A percentile compares a stretch with the other conserved stretches of the same genome.
phyloP scores from a whole-genome alignment of 2,329 filamentous ascomycete genomes.

The Aspergillus awamori region DNA sequence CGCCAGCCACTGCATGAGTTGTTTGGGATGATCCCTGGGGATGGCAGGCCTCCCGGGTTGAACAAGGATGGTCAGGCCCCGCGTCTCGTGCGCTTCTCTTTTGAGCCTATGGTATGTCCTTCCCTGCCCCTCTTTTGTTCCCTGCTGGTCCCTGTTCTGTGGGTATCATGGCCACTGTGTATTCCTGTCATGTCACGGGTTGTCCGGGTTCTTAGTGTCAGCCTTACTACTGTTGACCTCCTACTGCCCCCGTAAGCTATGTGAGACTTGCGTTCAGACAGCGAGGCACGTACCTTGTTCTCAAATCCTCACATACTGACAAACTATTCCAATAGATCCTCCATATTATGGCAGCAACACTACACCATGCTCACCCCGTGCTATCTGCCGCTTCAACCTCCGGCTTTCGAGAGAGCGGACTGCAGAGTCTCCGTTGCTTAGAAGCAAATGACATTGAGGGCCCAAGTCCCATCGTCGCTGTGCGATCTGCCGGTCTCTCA shows the following conservation, averaged over 20 bases:
- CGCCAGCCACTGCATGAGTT: conserved; percentile 39
- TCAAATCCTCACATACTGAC: conserved; percentile 25
- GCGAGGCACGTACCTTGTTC: not conserved
- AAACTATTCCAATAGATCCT: conserved; percentile 68
- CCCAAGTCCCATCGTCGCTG: conserved; percentile 74
- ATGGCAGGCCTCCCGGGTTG: conserved; percentile 34
- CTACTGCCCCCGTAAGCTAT: not conserved
- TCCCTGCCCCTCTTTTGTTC: not conserved
- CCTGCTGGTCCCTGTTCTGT: not conserved
- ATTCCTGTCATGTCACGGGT: too few species aligned
- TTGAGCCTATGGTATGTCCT: conserved; percentile 85
- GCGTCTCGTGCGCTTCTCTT: conserved; percentile 77
- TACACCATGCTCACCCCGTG: conserved; percentile 72
- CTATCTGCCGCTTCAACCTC: conserved; percentile 75
- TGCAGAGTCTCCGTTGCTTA: conserved; percentile 62
- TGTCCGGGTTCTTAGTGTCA: too few species aligned
- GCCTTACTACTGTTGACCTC: too few species aligned
- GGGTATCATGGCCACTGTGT: too few species aligned
- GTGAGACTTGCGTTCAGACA: not conserved
- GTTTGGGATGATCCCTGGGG: conserved; percentile 48
- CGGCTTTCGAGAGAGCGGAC: conserved; percentile 88
- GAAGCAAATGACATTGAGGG: conserved; percentile 44
- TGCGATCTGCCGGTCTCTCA: conserved; percentile 79
- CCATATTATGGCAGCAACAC: conserved; percentile 78
- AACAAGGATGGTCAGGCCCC: conserved; percentile 49